Base-by-base conservation (phyloP, 1,139 yeast species). In the Kazachstania sp. region DNA sequence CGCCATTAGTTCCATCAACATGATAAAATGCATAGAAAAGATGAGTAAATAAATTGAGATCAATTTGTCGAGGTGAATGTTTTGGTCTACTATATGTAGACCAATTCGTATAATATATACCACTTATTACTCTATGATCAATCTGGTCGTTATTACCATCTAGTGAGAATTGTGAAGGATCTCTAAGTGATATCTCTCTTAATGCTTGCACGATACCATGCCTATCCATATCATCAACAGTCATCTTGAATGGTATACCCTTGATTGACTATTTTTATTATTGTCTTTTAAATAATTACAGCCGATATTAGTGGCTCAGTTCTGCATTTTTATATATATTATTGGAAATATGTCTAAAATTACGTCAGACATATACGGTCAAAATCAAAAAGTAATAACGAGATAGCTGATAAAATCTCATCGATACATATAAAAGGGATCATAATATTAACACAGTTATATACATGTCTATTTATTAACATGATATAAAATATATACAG, bases 1-100 rank as follows among this genome's bases (percentile, higher is more conserved):
- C 65, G 0, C 95, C 94, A 0, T 80, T 70, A 0, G 58, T 57
- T 0, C 72, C 59, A 53, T 81, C 77, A 9, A 87, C 73, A 37
- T 74, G 69, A 46, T 86, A 72, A 63, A 90, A 90, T 0, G 96
- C 87, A 63, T 85, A 90, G 59, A 81, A 81, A 3, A 90, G 65
- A 55, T 86, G 86, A 16, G 95, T 79, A 3, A 84, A 66, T 16
- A 68, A 57, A 0, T 72, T 63, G 2, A 72, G 61, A 3, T 90
- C 87, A 11, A 88, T 74, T 48, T 84, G 81, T n/a, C 68, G 68
- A 0, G 94, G 90, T 46, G 72, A 72, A 61, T 82, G 88, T 20
- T 74, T 67, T 34, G 81, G 66, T 4, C 69, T 65, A 13, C 69
- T 71, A 55, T 87, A 86, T 8, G 84, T 83, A 0, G 92, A 78